Base-by-base conservation (phyloP, 768 basidiomycete species). In the Termitomyces sp. region DNA sequence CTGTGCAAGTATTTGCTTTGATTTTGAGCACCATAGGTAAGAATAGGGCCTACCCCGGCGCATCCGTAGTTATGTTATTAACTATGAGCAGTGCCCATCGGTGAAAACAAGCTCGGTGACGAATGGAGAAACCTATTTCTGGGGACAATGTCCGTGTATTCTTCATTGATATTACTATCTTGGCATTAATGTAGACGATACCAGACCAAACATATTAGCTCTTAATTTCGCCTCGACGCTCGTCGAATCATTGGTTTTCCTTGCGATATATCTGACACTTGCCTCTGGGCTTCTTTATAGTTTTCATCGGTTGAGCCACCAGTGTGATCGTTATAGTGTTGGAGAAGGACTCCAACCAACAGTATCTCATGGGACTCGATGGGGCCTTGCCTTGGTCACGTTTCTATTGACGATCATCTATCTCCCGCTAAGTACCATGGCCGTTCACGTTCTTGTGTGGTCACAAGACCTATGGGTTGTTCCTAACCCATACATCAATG, bases 391-490 rank as follows among this genome's bases (percentile, higher is more conserved):
- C n/a, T 62, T 81, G 18, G 76, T 81, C 42, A 85, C 80, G 27
- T 91, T 91, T 63, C 62, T 86, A 20, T 70, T 89, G 40, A 85
- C 85, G 9, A 70, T 85, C 41, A 74, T 90, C 23, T 92, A 91
- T 64, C 76, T 92, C 23, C 90, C 89, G 3, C 73, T 92, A 46
- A 87, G 86, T 59, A 89, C 87, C 13, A 82, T 92, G 76, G 81
- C 87, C 0, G 72, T 91, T 16, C 88, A 88, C 60, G 88, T 88
- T 29, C 70, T 91, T 15, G 80, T 88, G 2, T 91, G 87, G 88
- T 87, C 86, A 0, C 76, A 83, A 44, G 90, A 91, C 70, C 77
- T 88, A 18, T 91, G 87, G 88, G 76, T 78, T 6, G 80, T 89
- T 25, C 68, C 80, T 0, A 89, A 89, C 64, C 86, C 87, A 3